Conservation (phyloP, 2,329 filamentous ascomycete species). For the Ascochyta pisi region DNA sequence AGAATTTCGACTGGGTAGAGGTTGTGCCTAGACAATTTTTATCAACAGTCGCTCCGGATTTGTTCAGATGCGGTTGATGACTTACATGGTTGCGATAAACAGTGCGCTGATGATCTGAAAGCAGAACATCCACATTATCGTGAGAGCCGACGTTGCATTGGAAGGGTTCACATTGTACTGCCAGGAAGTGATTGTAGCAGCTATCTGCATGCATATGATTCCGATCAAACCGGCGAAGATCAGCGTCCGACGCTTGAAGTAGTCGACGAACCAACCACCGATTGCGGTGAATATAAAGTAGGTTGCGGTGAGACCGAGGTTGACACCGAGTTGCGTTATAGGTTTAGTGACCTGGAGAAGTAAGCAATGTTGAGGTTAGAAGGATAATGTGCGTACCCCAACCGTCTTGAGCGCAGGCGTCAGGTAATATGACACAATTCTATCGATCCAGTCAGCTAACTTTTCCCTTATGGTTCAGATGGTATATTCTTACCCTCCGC, state of each 20-base stretch:
- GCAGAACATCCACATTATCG: slow-evolving; percentile 57
- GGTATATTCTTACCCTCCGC: slow-evolving; percentile 41
- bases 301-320: slow-evolving; percentile 53
- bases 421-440: slow-evolving; percentile 48
- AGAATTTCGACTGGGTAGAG: slow-evolving; percentile 56
- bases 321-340: slow-evolving; percentile 53
- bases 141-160: slow-evolving; percentile 50
- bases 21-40: slow-evolving; percentile 43
- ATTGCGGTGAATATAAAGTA: slow-evolving; percentile 57
- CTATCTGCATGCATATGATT: slow-evolving; percentile 55
- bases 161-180: slow-evolving; percentile 45
- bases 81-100: slow-evolving; percentile 55
- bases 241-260: slow-evolving; percentile 53
- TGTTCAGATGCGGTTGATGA: background rate
- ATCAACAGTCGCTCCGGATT: background rate
- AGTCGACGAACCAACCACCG: slow-evolving; percentile 52
- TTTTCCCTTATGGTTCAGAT: too few relatives aligned
- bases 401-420: slow-evolving; percentile 51
- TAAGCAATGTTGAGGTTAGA: background rate
- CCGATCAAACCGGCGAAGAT: slow-evolving; percentile 54
- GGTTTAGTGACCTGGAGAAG: slow-evolving; percentile 36
- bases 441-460: background rate
- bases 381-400: slow-evolving; percentile 26
- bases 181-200: slow-evolving; percentile 58
- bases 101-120: slow-evolving; percentile 57